Percentiles rank a stretch among this genome's conserved stretches.
phyloP scores from a whole-genome alignment of 2,329 filamentous ascomycete species.

The Aspergillus glaucus region DNA sequence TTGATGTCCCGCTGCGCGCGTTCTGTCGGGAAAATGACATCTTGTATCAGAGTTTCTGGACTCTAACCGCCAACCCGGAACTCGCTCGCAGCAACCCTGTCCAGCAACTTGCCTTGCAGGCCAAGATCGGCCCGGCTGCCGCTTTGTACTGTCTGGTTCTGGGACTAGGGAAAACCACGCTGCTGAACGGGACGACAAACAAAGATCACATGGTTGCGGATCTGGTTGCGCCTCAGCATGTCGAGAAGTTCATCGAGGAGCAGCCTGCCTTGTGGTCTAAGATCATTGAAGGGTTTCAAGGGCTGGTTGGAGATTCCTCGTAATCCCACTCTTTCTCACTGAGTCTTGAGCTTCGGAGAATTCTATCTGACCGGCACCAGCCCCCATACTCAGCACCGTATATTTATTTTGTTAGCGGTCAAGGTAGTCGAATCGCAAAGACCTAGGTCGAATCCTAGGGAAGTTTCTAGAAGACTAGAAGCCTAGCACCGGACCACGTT shows the following conservation, averaged over 20 bases:
- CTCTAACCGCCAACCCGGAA: conserved; percentile 52
- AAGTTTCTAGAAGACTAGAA: too few species aligned
- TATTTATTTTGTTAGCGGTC: too few species aligned
- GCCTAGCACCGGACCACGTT: too few species aligned
- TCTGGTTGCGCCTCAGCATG: conserved; percentile 38
- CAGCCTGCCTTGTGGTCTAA: conserved; percentile 47
- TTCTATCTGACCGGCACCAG: too few species aligned
- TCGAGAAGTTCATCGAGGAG: conserved; percentile 39
- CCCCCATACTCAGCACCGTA: too few species aligned
- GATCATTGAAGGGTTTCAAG: conserved; percentile 46
- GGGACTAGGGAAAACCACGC: conserved; percentile 43
- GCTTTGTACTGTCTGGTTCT: conserved; percentile 54
- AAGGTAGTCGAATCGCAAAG: too few species aligned
- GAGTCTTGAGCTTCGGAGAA: too few species aligned
- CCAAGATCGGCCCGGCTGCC: conserved; percentile 39
- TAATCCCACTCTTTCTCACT: background rate
- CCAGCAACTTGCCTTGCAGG: conserved; percentile 40
- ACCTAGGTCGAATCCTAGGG: too few species aligned
- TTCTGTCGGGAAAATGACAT: conserved; percentile 50
- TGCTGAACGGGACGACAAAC: conserved; percentile 54
- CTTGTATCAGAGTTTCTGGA: conserved; percentile 57
- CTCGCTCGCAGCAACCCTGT: conserved; percentile 47
- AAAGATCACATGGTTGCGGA: conserved; percentile 48
- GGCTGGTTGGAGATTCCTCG: conserved; percentile 26
- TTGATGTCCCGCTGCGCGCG: conserved; percentile 55